Percentiles rank a stretch among this genome's conserved stretches.
Conservation (phyloP, 1,284 basidiomycete species). For the Schizophyllum commune region DNA sequence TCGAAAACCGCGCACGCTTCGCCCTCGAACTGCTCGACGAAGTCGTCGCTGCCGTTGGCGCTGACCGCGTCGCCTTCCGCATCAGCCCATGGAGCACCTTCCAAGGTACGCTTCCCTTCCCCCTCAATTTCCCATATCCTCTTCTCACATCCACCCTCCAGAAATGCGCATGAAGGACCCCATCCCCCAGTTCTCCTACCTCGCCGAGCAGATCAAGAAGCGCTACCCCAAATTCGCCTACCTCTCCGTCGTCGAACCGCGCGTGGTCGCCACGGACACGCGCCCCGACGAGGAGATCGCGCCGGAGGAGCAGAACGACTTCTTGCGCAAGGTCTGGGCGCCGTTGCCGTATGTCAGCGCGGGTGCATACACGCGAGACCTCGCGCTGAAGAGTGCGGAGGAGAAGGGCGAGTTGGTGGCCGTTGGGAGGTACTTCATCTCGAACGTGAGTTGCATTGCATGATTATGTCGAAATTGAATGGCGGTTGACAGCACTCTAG, state of each 20-base stretch:
- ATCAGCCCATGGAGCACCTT: constrained; percentile 37
- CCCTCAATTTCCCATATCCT: not conserved
- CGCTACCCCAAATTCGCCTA: constrained; percentile 37
- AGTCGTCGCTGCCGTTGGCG: constrained; percentile 23
- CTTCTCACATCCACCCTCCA: constrained; percentile 12
- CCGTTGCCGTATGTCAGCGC: no score
- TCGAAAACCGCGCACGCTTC: constrained; percentile 37
- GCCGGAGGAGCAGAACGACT: no score
- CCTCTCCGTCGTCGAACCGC: constrained; percentile 31
- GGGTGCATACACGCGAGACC: no score
- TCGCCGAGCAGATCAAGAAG: constrained; percentile 15
- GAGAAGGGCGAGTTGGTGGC: constrained; percentile 15
- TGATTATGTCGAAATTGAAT: no score
- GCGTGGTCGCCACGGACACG: no score
- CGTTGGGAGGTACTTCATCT: no score
- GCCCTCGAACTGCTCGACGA: constrained; percentile 32
- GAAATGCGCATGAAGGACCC: constrained; percentile 32
- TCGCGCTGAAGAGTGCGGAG: constrained; percentile 15
- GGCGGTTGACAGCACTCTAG: no score
- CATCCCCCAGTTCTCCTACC: constrained; percentile 22
- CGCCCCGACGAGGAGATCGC: no score
- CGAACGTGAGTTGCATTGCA: no score
- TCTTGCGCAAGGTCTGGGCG: no score
- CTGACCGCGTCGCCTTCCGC: constrained; percentile 33
- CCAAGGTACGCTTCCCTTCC: constrained; percentile 17